Base-by-base conservation (phyloP, 2,329 filamentous ascomycete genomes). In the Pseudopyrenochaeta lycopersici region DNA sequence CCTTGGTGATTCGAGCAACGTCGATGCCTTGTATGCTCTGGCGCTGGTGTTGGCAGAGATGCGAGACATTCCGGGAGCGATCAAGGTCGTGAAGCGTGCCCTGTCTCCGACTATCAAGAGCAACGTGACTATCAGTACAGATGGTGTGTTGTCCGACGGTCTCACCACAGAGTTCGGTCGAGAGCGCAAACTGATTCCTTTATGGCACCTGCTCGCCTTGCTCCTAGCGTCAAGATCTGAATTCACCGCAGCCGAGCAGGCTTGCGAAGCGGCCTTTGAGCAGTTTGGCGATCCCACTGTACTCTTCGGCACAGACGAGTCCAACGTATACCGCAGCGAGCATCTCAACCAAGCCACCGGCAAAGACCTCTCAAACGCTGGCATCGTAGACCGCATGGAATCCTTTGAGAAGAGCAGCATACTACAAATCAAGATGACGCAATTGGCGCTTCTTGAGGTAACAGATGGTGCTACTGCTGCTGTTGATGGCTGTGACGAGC, bases 381-480 rank as follows among this genome's bases (percentile, higher is more conserved):
- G 88, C 3, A 71, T 91, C 41, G 83, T 96, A 1, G 90, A 94
- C 61, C 87, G 90, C 39, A 91, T 97, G 87, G 89, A 92, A 58
- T 86, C 88, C 52, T 86, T 87, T 21, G 93, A 98, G 71, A 96
- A 92, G 70, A 91, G 93, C 73, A 85, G 86, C 43, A 88, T 99
- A 36, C 78, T 99, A n/a, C 91, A 98, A 74, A 88, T 97, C 56
- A 96, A 96, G 75, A 96, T 98, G 86, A 97, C 94, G 10, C 93
- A 98, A 68, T 81, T 99, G 54, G 85, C 90, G 3, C 83, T 99
- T 17, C 77, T 95, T 3, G 94, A 98, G 75, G 79, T 95, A 14
- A 79, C 91, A 3, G 92, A 97, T 71, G 92, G 92, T 1, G 87
- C 92, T 0, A 88, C 91, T 52, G 86, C 89, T 51, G 94, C 95